Percentiles rank a stretch among this genome's conserved stretches.
These are phyloP conservation scores for Kuraishia ogatae DNA, from an alignment of 805 yeast species.

Conservation along the genomic window DNA sequence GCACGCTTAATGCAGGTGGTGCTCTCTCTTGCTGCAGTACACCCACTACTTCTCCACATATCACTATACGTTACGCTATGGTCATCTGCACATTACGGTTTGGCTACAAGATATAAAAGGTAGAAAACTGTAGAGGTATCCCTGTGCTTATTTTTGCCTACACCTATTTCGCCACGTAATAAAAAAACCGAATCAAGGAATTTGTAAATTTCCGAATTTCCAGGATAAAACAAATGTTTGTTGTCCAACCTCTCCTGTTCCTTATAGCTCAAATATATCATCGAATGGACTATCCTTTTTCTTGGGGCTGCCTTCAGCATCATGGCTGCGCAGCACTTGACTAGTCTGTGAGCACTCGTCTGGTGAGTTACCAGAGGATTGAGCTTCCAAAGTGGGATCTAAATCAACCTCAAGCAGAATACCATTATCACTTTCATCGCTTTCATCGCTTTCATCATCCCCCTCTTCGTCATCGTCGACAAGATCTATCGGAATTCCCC, in stretches of 20 bases:
- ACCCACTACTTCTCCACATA: no score
- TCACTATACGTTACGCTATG: no score
- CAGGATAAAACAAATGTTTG: neutral
- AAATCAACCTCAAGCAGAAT: slow-evolving; percentile 1
- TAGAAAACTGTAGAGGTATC: no score
- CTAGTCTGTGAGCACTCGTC: neutral
- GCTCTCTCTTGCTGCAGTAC: no score
- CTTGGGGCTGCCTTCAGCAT: neutral
- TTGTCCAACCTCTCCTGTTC: no score
- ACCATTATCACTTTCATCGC: neutral
- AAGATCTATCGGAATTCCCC: slow-evolving; percentile 1
- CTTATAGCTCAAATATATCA: neutral
- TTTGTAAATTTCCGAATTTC: no score
- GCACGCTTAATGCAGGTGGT: no score
- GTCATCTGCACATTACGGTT: no score
- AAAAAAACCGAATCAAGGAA: neutral
- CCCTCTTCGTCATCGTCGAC: neutral
- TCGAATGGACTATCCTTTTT: slow-evolving; percentile 1
- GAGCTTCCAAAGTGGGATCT: neutral
- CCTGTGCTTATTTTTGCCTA: neutral
- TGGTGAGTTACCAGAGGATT: neutral
- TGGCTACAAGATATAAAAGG: no score
- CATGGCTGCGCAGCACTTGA: neutral
- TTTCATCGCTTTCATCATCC: neutral
- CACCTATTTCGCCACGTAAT: neutral